Evolutionary conservation across 2,329 filamentous ascomycete species (phyloP), one percentile per base, ranked within the genome.

Genomic region (Penicillium crustosum): DNA sequence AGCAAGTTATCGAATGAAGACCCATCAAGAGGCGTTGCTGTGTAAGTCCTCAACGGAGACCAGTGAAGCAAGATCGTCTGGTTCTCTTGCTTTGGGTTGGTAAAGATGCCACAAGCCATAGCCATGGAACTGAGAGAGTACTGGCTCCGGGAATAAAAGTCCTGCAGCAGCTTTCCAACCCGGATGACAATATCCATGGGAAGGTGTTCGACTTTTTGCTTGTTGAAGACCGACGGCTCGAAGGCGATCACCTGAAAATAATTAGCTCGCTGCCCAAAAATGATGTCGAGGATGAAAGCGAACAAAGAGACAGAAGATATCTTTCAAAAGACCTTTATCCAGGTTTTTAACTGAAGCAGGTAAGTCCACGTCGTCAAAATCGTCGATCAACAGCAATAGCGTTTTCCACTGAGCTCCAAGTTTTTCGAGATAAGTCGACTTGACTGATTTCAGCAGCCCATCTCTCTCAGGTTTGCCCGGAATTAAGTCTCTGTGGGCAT

Each of bases 231-330:
- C 10, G 21, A 25, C n/a, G 39, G 19, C 36, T 58, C 35, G 15
- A 58, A 55, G 15, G 42, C 19, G 49, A 60, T n/a, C 3, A 53
- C 47, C 57, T 56, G 9, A 17, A 53, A 31, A 41, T 21, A 7
- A 19, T 57, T 49, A 57, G 49, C 35, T 35, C 13, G 27, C 15
- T 41, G 4, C 5, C 4, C 17, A 33, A n/a, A 57, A n/a, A 25
- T 36, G 6, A 6, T 15, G 17, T 29, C 8, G n/a, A 47, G 7
- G 17, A 23, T 53, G 10, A 21, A 33, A 19, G 43, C 55, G 1
- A 21, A 57, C 55, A 36, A 45, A 57, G 33, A 60, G 49, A 39
- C 58, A 58, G 19, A 60, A 48, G 9, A 58, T 29, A 21, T 58
- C 50, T n/a, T 36, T 50, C 10, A 51, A n/a, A 35, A 38, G 29